A percentile compares a stretch with the other conserved stretches of the same genome.
phyloP scores from a whole-genome alignment of 495 filamentous ascomycete species.

The Lophium mytilinum region DNA sequence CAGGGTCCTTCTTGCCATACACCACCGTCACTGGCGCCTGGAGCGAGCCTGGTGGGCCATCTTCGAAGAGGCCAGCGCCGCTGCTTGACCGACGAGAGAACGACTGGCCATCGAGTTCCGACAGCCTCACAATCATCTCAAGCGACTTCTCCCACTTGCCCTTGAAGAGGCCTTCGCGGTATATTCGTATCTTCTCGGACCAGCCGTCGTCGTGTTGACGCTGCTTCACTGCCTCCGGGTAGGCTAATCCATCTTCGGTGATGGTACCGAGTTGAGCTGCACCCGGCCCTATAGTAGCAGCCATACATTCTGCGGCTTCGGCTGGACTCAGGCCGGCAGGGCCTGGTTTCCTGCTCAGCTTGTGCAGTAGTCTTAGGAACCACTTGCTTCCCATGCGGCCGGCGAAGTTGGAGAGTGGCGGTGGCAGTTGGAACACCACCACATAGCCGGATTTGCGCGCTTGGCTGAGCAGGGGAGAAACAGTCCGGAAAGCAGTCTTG shows the following conservation, averaged over 20 bases:
- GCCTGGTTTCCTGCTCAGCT: slow-evolving; percentile 21
- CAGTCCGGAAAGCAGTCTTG: slow-evolving; percentile 33
- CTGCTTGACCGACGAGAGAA: slow-evolving; percentile 29
- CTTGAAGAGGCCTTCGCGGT: slow-evolving; percentile 39
- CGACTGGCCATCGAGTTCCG: slow-evolving; percentile 30
- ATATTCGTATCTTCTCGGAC: slow-evolving; percentile 41
- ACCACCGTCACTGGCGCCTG: slow-evolving; percentile 45
- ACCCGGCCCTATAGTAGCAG: slow-evolving; percentile 15
- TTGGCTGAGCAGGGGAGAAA: slow-evolving; percentile 39
- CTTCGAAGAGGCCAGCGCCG: slow-evolving; percentile 40
- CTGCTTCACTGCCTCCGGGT: slow-evolving; percentile 24
- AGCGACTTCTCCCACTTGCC: slow-evolving; percentile 42
- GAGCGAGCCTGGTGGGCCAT: slow-evolving; percentile 38
- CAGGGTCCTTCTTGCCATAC: slow-evolving; percentile 43
- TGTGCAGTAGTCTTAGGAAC: slow-evolving; percentile 37
- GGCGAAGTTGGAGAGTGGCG: slow-evolving; percentile 33
- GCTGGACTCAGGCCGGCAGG: slow-evolving; percentile 27
- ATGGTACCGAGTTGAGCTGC: not conserved
- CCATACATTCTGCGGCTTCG: slow-evolving; percentile 14
- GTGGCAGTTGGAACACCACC: slow-evolving; percentile 43
- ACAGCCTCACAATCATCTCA: slow-evolving; percentile 40
- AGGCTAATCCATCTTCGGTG: not conserved
- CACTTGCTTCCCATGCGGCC: slow-evolving; percentile 38
- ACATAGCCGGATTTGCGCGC: slow-evolving; percentile 42
- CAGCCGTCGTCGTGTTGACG: slow-evolving; percentile 11